Evolutionary conservation across 768 basidiomycete species (phyloP), one percentile per base, ranked within the genome.

Genomic region (Coprinopsis sp.): DNA sequence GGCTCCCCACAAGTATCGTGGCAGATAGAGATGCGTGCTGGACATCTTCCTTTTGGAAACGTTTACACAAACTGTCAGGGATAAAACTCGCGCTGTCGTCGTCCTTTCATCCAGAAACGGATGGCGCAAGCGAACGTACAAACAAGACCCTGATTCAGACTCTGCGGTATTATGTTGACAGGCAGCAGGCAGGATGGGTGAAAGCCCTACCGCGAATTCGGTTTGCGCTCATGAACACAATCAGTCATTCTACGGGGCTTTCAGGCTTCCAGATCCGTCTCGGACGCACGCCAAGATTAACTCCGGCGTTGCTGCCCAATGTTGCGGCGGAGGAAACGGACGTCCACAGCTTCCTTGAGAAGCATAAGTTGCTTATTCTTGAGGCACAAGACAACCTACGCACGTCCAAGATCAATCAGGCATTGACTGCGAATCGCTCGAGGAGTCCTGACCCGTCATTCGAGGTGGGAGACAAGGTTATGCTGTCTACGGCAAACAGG

Each of bases 51-150:
- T 63, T 73, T 37, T 74, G 72, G 71, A 47, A 30, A 19, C 43
- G 54, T 6, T 50, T 70, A 0, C 49, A 58, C 38, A 38, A 42
- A 6, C 49, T 62, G 0, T 60, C 65, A 3, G 63, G 68, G 0
- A 50, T 65, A 1, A 53, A 61, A 3, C 44, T 68, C 0, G 58
- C 59, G 21, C 54, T 73, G 51, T 71, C 69, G 0, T 64, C 65
- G 0, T 43, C 67, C 0, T 71, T 61, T 33, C 71, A 74, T 28
- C 70, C 67, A 0, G 56, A 74, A 38, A 71, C 67, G 0, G 64
- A 73, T 46, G 69, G 71, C 0, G 27, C 55, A 1, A 67, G 61
- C 19, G 64, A 74, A 47, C 44, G 57, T 0, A 61, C 59, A 0
- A 70, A 71, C 51, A 64, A 66, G 24, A 71, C 65, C 0, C 37